Conservation (phyloP, 305 asterid species). For the Nicotiana rustica region DNA sequence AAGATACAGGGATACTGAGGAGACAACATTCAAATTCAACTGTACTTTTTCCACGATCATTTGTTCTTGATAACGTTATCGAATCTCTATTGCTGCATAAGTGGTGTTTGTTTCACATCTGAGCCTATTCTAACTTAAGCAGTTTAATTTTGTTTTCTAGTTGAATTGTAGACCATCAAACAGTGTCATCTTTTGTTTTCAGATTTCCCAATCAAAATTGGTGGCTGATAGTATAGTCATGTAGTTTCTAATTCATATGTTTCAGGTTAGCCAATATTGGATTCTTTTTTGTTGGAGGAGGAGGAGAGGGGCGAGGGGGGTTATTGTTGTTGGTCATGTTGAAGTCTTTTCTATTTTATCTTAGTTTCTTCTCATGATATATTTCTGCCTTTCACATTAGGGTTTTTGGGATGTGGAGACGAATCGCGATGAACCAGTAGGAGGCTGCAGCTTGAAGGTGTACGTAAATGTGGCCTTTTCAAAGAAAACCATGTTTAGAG, state of each 20-base stretch:
- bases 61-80: not conserved
- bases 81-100: not conserved
- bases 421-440: slow-evolving; percentile 55
- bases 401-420: slow-evolving; percentile 86
- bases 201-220: not conserved
- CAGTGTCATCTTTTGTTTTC: not conserved
- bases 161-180: not conserved
- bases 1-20: not conserved
- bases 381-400: slow-evolving; percentile 49
- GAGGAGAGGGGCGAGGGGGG: not conserved
- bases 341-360: not conserved
- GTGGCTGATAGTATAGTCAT: not conserved
- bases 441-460: slow-evolving; percentile 72
- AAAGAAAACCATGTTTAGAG: slow-evolving; percentile 93
- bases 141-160: not conserved
- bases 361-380: slow-evolving; percentile 25
- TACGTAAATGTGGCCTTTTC: slow-evolving; percentile 80
- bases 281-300: not conserved
- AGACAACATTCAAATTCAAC: not conserved
- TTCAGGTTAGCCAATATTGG: not conserved
- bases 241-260: not conserved
- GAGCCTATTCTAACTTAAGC: slow-evolving; percentile 18
- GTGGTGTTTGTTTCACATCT: slow-evolving; percentile 27
- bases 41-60: not conserved
- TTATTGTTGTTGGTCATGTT: not conserved